These are phyloP conservation scores for Brassica napus DNA, from an alignment of 345 rosid genomes.

Conservation along the genomic window DNA sequence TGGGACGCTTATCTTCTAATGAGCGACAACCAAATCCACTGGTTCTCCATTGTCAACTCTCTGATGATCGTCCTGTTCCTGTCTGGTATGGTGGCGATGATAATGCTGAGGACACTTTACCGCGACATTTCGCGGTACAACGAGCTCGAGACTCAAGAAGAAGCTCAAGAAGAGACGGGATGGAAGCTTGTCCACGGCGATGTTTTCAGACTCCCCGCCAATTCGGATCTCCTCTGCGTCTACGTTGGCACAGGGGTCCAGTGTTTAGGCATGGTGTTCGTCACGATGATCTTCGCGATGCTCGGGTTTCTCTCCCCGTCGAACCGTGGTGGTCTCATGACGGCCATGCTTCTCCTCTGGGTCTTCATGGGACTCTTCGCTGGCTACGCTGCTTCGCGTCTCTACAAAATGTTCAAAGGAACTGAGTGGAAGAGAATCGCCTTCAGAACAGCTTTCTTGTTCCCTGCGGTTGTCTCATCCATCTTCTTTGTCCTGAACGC, in stretches of 20 bases:
- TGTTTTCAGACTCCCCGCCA: slow-evolving; percentile 71
- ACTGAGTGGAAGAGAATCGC: slow-evolving; percentile 77
- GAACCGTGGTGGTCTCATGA: slow-evolving; percentile 87
- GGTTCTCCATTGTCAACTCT: slow-evolving; percentile 84
- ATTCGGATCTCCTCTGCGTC: slow-evolving; percentile 71
- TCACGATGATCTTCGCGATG: slow-evolving; percentile 75
- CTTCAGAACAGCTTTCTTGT: slow-evolving; percentile 66
- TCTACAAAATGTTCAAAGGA: slow-evolving; percentile 82
- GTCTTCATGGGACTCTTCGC: slow-evolving; percentile 89
- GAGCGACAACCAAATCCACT: slow-evolving; percentile 83
- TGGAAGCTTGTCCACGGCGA: slow-evolving; percentile 92
- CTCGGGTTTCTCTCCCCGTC: slow-evolving; percentile 89
- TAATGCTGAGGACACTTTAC: slow-evolving; percentile 80
- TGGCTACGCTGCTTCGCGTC: slow-evolving; percentile 65
- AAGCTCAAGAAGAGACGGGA: slow-evolving; percentile 91
- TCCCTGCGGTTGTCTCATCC: slow-evolving; percentile 67
- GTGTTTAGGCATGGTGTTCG: slow-evolving; percentile 72
- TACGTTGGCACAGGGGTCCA: slow-evolving; percentile 84
- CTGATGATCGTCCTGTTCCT: slow-evolving; percentile 87
- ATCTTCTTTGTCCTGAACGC: slow-evolving; percentile 74
- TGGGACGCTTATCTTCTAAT: slow-evolving; percentile 90
- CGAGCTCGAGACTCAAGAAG: slow-evolving; percentile 84
- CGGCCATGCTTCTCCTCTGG: slow-evolving; percentile 83
- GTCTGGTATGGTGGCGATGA: slow-evolving; percentile 95
- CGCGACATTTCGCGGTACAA: slow-evolving; percentile 84